Evolutionary conservation across 495 filamentous ascomycete genomes (phyloP).

Genomic region (Coniosporium apollinis): DNA sequence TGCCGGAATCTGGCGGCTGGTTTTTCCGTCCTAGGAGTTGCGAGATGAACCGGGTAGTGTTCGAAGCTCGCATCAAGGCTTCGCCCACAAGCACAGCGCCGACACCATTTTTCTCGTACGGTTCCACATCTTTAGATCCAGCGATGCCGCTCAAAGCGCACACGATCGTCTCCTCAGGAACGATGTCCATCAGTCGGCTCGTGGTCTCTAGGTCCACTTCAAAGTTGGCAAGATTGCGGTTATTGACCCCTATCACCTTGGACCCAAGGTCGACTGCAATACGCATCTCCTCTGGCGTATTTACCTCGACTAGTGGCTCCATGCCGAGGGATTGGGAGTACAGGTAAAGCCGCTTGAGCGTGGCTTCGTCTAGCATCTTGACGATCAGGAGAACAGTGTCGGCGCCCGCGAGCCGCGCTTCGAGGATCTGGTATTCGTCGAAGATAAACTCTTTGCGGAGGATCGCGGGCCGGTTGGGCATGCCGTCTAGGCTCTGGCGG

Average conservation of each 20-base stretch:
- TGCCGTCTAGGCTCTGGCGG: slow-evolving; percentile 68
- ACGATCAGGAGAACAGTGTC: slow-evolving; percentile 95
- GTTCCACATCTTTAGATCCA: slow-evolving; percentile 73
- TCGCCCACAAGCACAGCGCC: slow-evolving; percentile 90
- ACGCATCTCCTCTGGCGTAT: slow-evolving; percentile 83
- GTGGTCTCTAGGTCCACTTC: slow-evolving; percentile 94
- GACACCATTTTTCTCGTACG: slow-evolving; percentile 76
- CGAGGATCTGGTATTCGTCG: slow-evolving; percentile 94
- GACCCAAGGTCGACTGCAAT: slow-evolving; percentile 72
- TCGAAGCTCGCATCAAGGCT: slow-evolving; percentile 75
- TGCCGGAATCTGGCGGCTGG: not conserved
- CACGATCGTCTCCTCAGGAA: slow-evolving; percentile 72
- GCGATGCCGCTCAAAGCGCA: slow-evolving; percentile 92
- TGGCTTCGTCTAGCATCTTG: slow-evolving; percentile 75
- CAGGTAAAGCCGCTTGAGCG: slow-evolving; percentile 63
- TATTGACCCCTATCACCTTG: slow-evolving; percentile 96
- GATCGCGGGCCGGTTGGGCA: slow-evolving; percentile 81
- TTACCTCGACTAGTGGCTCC: slow-evolving; percentile 96
- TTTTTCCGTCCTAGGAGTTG: slow-evolving; percentile 39
- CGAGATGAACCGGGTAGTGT: slow-evolving; percentile 65
- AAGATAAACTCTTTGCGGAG: slow-evolving; percentile 96
- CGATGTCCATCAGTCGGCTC: slow-evolving; percentile 70
- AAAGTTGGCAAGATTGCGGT: slow-evolving; percentile 86
- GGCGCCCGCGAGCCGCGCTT: slow-evolving; percentile 82
- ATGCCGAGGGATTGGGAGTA: slow-evolving; percentile 87